Base-by-base conservation (phyloP, 2,329 filamentous ascomycete genomes). In the Chaetomium sp. region DNA sequence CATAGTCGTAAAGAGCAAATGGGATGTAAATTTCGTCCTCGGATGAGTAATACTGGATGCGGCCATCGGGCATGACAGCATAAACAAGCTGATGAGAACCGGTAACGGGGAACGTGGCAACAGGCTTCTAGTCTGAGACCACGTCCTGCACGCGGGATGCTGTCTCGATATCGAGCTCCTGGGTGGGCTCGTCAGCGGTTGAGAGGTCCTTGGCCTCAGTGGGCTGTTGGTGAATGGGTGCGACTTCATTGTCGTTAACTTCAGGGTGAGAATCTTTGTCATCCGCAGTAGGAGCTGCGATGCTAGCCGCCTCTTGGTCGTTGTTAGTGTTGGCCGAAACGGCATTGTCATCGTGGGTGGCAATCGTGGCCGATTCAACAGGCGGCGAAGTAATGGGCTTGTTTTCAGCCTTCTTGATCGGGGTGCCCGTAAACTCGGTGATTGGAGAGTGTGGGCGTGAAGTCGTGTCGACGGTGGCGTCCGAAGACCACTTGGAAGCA, bases 71-170 rank as follows among this genome's bases (percentile, higher is more conserved):
- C 9, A 50, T 6, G 7, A 48, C 47, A 0, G 55, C 43, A n/a
- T 46, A 54, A 8, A 35, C 12, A 1, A 53, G 11, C 1, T 42
- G 11, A 6, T 49, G 27, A 12, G 9, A 6, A 1, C 27, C 19
- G 2, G 49, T 52, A 32, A 57, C 48, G 27, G 52, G 49, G 40
- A 35, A 52, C 9, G 44, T 42, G n/a, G 35, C 27, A 40, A 52
- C 6, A 35, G 43, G 27, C 1, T 54, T 19, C 56, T 58, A 58
- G 12, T 48, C 33, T 38, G 5, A 32, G 42, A 8, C 32, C 27
- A 7, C 41, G 36, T 44, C n/a, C 32, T 42, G 44, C 35, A 45
- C 52, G 6, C 27, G 4, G 14, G 27, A 0, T 10, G 6, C 6
- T 4, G 3, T 5, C 1, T 48, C 10, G 12, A 6, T 33, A 19